These are phyloP conservation scores for Nicotiana sylvestris DNA, from an alignment of 257 asterid genomes.

Conservation along the genomic window DNA sequence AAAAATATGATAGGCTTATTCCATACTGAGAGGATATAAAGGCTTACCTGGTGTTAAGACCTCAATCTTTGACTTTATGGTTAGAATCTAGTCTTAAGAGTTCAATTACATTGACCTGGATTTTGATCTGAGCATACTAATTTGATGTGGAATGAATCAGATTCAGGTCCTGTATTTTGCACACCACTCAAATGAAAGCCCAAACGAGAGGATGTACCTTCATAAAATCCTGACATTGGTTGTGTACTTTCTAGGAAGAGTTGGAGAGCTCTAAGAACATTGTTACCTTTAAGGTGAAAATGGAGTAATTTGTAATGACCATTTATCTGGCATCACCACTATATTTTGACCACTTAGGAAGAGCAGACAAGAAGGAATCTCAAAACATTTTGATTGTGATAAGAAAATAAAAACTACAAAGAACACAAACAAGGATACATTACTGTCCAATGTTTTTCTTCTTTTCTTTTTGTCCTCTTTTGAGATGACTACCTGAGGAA, in stretches of 20 bases:
- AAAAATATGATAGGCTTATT: background rate
- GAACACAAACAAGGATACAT: background rate
- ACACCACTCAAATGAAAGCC: background rate
- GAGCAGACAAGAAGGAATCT: background rate
- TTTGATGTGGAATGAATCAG: background rate
- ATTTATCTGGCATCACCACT: background rate
- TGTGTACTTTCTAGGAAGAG: background rate
- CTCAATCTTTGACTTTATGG: background rate
- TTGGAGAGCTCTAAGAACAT: background rate
- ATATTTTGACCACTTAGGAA: conserved; percentile 1
- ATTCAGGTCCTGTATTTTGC: background rate
- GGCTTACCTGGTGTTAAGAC: conserved; percentile 1
- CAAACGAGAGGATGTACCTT: background rate
- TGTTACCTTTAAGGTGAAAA: background rate
- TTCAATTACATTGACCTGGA: background rate
- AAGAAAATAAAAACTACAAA: background rate
- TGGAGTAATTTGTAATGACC: background rate
- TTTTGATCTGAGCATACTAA: background rate
- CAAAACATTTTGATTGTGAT: background rate
- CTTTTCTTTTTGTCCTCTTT: background rate
- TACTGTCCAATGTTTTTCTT: background rate
- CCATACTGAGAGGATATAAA: background rate
- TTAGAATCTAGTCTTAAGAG: background rate
- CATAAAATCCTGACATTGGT: background rate
- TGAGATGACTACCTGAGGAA: conserved; percentile 1